Evolutionary conservation across 164 flowering plant species (phyloP), one percentile per base, ranked within the genome.

Genomic region (Aristolochia californica): DNA sequence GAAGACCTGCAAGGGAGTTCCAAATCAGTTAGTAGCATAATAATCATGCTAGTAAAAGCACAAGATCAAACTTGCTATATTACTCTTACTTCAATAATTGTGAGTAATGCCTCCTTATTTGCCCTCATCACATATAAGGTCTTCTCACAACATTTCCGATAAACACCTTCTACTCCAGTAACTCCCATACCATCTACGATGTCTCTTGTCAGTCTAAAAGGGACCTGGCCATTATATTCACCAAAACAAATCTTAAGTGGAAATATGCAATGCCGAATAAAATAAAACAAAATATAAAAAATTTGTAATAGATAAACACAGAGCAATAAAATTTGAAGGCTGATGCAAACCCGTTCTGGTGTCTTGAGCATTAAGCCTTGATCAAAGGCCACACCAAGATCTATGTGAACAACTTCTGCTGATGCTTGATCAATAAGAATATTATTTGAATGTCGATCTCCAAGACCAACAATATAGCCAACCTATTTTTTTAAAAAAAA

Each of bases 361-460:
- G 99, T 93, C 78, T 93, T 93, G n/a, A 93, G 91, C 99, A 93
- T 89, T 74, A 93, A 74, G 50, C 99, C 99, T 71, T 93, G 99
- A 63, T 93, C 99, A 72, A 93, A 93, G 60, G 99, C 99, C 68
- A 93, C 99, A 67, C 99, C 99, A 44, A 93, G 90, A 77, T 93
- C 99, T 40, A 93, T 93, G 71, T 93, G 99, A 70, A 93, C 91
- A 60, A 93, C 99, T 78, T 89, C 99, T 45, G 99, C 99, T 27
- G 90, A 85, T 53, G 80, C 77, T 74, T 93, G 91, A 71, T 93
- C 97, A 61, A 93, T 85, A 51, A 93, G 74, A 60, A 93, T 87
- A 72, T 93, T 93, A 88, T 83, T 87, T 47, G 99, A 76, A 75
- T 93, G 99, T 20, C 99, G 80, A 72, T 93, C 99, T 52, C 99